A percentile compares a stretch with the other conserved stretches of the same genome.
phyloP scores from a whole-genome alignment of 441 rosid genomes.

The Gossypium gossypioides region DNA sequence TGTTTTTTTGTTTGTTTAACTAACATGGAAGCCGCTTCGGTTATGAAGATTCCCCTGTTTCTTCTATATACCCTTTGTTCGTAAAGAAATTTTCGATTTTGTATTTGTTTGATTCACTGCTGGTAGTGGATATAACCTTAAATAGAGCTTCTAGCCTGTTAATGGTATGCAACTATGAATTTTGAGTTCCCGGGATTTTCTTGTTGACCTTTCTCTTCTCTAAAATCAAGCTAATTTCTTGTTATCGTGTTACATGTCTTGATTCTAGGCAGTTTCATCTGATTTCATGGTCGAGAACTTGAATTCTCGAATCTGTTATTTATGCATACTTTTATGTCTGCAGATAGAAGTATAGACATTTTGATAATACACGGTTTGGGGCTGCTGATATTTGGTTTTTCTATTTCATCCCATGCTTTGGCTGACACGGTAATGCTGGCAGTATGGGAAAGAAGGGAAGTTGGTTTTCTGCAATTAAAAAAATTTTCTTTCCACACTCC shows the following conservation, averaged over 20 bases:
- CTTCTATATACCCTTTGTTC: constrained; percentile 7
- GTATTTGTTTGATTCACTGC: constrained; percentile 5
- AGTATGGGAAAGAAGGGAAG: constrained; percentile 89
- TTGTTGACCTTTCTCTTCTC: not conserved
- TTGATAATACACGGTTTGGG: not conserved
- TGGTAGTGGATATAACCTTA: not conserved
- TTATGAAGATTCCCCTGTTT: constrained; percentile 22
- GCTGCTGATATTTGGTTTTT: constrained; percentile 12
- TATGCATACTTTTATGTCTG: not conserved
- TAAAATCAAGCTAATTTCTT: not conserved
- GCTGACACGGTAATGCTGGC: constrained; percentile 47
- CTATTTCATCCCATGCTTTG: constrained; percentile 18
- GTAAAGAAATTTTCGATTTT: not conserved
- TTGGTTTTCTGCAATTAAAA: constrained; percentile 88
- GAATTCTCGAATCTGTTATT: not conserved
- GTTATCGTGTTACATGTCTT: not conserved
- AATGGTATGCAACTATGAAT: not conserved
- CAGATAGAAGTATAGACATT: constrained; percentile 1
- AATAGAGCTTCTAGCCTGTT: not conserved
- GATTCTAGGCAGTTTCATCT: not conserved
- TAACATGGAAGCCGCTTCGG: not conserved
- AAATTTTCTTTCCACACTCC: constrained; percentile 54
- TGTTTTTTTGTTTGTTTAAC: not conserved
- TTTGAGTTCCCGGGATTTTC: constrained; percentile 4
- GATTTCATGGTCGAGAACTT: constrained; percentile 2